Base-by-base conservation (phyloP, 2,329 filamentous ascomycete genomes). In the Colletotrichum salicis region DNA sequence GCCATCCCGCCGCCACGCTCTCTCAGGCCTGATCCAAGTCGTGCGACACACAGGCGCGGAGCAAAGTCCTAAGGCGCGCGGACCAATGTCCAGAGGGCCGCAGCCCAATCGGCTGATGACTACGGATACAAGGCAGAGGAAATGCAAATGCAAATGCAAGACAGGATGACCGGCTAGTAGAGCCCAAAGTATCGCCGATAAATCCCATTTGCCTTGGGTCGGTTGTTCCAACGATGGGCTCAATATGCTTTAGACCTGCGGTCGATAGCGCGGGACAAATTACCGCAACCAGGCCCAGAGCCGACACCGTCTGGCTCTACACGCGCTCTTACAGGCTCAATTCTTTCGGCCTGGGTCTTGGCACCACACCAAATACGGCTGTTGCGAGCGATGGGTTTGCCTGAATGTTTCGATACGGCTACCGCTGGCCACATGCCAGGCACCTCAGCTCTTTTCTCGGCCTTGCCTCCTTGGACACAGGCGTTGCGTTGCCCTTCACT, bases 241-340 rank as follows among this genome's bases (percentile, higher is more conserved):
- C 65, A 52, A 60, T 56, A 57, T 60, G 66, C 54, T 72, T 70
- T 56, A 60, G 41, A 33, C 48, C 59, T 70, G 59, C 70, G 27
- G 65, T 70, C 70, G 66, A 64, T 72, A 60, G 70, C 60, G 70
- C 70, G 66, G 65, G 65, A 60, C 66, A 72, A 68, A 70, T 72
- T 70, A 72, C 70, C 70, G 70, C 66, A 72, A 72, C 65, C 45
- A 72, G 70, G 15, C 54, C 56, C 66, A n/a, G 59, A 69, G 59
- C 69, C 69, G 69, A 69, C 65, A 51, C 59, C 64, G 59, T 69
- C 65, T 60, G 55, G 59, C 48, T 27, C 24, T 69, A 59, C 41
- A 64, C 45, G 65, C 69, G 59, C 65, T 70, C 59, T 37, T 48
- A 64, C 70, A 69, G 65, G 65, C 37, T 22, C 48, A 24, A 24